Evolutionary conservation across 495 filamentous ascomycete species (phyloP).

Genomic region (Penicillium diatomitis): DNA sequence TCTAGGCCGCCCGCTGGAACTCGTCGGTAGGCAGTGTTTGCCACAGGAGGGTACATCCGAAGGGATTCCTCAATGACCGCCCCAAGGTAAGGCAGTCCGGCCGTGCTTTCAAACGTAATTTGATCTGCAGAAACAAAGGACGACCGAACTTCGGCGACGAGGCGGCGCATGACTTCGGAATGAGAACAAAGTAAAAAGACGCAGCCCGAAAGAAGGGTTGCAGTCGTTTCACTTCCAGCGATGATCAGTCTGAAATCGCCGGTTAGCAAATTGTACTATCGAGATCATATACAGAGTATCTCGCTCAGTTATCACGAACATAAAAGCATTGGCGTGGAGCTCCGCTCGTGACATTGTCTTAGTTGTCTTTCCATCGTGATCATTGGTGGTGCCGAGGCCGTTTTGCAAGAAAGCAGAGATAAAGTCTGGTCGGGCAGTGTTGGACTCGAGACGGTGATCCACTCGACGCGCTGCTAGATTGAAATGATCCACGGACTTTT

Average conservation of each 20-base stretch:
- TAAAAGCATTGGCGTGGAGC: slow-evolving; percentile 22
- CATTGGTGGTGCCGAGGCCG: slow-evolving; percentile 15
- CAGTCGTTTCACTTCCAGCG: slow-evolving; percentile 50
- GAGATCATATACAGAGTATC: background rate
- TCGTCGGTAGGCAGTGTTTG: slow-evolving; percentile 17
- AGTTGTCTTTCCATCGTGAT: slow-evolving; percentile 6
- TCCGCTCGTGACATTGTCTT: slow-evolving; percentile 18
- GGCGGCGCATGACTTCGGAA: slow-evolving; percentile 23
- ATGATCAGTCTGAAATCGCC: slow-evolving; percentile 12
- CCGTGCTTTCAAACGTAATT: slow-evolving; percentile 36
- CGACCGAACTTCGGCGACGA: slow-evolving; percentile 37
- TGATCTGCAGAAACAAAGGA: slow-evolving; percentile 26
- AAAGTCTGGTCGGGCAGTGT: slow-evolving; percentile 14
- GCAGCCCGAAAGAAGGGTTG: slow-evolving; percentile 40
- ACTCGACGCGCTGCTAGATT: slow-evolving; percentile 15
- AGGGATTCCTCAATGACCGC: slow-evolving; percentile 37
- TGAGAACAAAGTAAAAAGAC: slow-evolving; percentile 42
- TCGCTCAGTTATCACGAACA: slow-evolving; percentile 4
- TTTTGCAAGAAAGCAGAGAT: slow-evolving; percentile 20
- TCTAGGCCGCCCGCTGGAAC: slow-evolving; percentile 22
- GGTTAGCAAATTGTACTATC: background rate
- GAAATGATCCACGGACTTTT: slow-evolving; percentile 14
- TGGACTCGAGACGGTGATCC: slow-evolving; percentile 11
- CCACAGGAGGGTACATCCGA: slow-evolving; percentile 33
- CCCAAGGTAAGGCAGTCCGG: slow-evolving; percentile 21